Evolutionary conservation across 208 protist species (phyloP), one percentile per base, ranked within the genome.

Genomic region (Willaertia magna): DNA sequence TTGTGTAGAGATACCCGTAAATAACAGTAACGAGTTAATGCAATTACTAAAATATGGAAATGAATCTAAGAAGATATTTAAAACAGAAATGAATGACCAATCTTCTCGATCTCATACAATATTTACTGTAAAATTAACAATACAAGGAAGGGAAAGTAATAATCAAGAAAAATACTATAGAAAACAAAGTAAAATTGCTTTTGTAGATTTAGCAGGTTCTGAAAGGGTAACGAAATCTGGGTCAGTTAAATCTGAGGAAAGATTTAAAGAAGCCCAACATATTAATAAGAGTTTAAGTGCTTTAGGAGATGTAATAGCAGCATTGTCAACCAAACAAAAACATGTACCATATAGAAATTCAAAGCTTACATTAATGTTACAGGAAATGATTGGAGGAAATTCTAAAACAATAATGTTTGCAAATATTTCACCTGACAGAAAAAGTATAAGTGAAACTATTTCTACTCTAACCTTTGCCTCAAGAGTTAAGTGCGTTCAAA

Each of bases 391-490:
- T 40, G 74, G 74, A 46, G 74, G 74, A 20, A 78, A 78, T 78
- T 40, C 74, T 14, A 78, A 78, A 43, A 78, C 74, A 46, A 11
- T 78, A 12, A 78, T 78, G 74, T 78, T 78, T 78, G 74, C 74
- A 0, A 78, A 78, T n/a, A 44, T 78, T 30, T 78, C 74, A 46
- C 74, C 74, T 26, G 42, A 46, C 44, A 40, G 34, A 78, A 78
- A 42, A 14, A 78, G 74, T 46, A n/a, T 78, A 44, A 44, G 34
- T 40, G 94, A 97, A 79, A 95, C 94, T 42, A 89, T 97, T 49
- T 95, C 92, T 87, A 96, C 95, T 7, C 94, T 95, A 76, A 88
- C 90, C 14, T 97, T 95, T 86, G 94, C 94, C 9, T 93, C 96
- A 84, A 91, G 95, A 39, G 95, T 95, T 9, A 94, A 95, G 4